phyloP scores from a whole-genome alignment of 2,329 filamentous ascomycete species.

The Trichoderma guizhouense region DNA sequence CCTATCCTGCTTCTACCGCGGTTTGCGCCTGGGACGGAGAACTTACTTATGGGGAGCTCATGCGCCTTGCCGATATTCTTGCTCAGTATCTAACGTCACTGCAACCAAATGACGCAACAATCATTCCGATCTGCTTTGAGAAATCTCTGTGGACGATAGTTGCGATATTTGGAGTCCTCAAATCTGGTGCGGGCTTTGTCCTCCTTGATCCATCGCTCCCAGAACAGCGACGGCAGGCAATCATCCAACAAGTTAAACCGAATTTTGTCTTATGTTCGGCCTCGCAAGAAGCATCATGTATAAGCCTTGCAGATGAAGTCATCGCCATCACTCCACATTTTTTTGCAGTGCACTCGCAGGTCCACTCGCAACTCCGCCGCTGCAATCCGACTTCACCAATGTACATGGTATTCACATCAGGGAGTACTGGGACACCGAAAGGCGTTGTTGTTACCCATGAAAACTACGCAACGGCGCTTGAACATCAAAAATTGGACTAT shows the following conservation, averaged over 20 bases:
- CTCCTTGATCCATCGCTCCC: background rate
- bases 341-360: background rate
- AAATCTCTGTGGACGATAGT: background rate
- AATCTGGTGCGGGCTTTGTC: background rate
- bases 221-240: background rate
- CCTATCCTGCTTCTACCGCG: background rate
- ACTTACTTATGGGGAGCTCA: background rate
- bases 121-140: background rate
- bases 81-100: background rate
- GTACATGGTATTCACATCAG: slow-evolving; percentile 25
- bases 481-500: background rate
- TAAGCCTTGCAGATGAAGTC: background rate
- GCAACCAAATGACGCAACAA: no score
- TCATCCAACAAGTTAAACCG: background rate
- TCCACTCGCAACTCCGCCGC: background rate
- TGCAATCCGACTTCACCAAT: background rate
- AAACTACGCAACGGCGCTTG: slow-evolving; percentile 13
- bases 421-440: slow-evolving; percentile 24
- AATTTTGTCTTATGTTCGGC: background rate
- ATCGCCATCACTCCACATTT: background rate
- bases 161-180: background rate
- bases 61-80: background rate
- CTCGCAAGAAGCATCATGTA: background rate
- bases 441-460: slow-evolving; percentile 15
- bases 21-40: background rate